Percentiles rank a stretch among this genome's conserved stretches.
phyloP scores from a whole-genome alignment of 371 early-diverging fungal species.

The Haplosporangium sp. region DNA sequence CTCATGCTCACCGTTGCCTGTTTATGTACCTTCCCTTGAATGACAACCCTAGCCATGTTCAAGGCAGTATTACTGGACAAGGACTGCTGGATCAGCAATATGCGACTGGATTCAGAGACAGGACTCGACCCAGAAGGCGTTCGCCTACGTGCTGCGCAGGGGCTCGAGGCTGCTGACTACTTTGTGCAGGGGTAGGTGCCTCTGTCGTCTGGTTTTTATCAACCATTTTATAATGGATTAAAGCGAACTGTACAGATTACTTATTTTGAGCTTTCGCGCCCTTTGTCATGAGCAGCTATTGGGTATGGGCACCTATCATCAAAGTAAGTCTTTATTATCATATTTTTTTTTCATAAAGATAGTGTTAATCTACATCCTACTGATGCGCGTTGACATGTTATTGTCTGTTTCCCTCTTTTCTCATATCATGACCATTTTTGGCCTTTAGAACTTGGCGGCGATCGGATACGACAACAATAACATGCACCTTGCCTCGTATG shows the following conservation, averaged over 20 bases:
- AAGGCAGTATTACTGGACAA: constrained; percentile 85
- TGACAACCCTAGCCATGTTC: constrained; percentile 75
- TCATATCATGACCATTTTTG: not conserved
- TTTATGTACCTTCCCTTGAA: not conserved
- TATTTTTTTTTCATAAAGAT: not conserved
- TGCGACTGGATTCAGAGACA: constrained; percentile 85
- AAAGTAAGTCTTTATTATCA: constrained; percentile 32
- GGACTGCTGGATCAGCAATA: constrained; percentile 85
- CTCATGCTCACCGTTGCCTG: not conserved
- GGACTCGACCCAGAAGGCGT: constrained; percentile 90
- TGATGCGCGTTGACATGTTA: too few species aligned
- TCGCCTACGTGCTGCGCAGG: constrained; percentile 90
- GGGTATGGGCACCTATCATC: constrained; percentile 86
- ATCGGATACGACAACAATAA: constrained; percentile 92
- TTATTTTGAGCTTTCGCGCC: not conserved
- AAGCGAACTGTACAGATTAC: not conserved
- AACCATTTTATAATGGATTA: not conserved
- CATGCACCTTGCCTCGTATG: constrained; percentile 91
- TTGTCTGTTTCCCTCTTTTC: not conserved
- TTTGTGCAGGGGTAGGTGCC: constrained; percentile 82
- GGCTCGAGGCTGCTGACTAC: constrained; percentile 94
- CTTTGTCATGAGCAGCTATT: constrained; percentile 64
- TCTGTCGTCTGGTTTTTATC: not conserved
- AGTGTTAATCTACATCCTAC: not conserved
- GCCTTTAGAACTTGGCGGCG: constrained; percentile 79